Evolutionary conservation across 2,329 filamentous ascomycete genomes (phyloP), one percentile per base, ranked within the genome.

Genomic region (Tolypocladium paradoxum): DNA sequence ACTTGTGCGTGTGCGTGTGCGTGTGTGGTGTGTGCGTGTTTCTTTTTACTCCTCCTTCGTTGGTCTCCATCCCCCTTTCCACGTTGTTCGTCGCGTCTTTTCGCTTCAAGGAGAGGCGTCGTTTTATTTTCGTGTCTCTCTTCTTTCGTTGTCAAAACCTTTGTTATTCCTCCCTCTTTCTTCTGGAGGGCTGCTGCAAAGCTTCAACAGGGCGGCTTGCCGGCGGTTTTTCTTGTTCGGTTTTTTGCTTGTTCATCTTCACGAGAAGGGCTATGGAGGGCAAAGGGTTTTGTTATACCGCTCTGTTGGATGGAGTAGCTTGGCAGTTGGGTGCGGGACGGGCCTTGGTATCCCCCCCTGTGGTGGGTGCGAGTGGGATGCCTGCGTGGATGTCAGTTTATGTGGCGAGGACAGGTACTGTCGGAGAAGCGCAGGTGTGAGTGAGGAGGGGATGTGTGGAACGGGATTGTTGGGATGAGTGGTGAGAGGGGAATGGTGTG

Each of bases 1-100:
- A 55, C 57, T 55, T 60, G 58, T 58, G 55, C 55, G 56, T 27
- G 47, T n/a, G 34, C 14, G 47, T 20, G 31, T 27, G 31, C n/a
- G n/a, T n/a, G n/a, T n/a, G n/a, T n/a, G n/a, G n/a, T n/a, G 47
- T n/a, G 34, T n/a, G 47, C 31, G 31, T 27, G 31, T 45, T 45
- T 45, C 40, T 35, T 48, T n/a, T 35, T 48, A 46, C 38, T 18
- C 12, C 33, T 36, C 31, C 20, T 31, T 31, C 27, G 9, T 20
- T 20, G 27, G 18, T 12, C 27, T 33, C 27, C 27, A 31, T 18
- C 18, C 27, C 43, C 43, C 27, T 3, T 33, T 46, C 4, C 16
- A 31, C 24, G 18, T 20, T 20, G 36, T 12, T 46, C 16, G 27
- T 46, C 16, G 27, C 14, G n/a, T 29, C 27, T n/a, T 20, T n/a